Evolutionary conservation across 225 moss, liverwort and hornwort genomes (phyloP), one percentile per base, ranked within the genome.

Genomic region (Thuidium tamariscinum): DNA sequence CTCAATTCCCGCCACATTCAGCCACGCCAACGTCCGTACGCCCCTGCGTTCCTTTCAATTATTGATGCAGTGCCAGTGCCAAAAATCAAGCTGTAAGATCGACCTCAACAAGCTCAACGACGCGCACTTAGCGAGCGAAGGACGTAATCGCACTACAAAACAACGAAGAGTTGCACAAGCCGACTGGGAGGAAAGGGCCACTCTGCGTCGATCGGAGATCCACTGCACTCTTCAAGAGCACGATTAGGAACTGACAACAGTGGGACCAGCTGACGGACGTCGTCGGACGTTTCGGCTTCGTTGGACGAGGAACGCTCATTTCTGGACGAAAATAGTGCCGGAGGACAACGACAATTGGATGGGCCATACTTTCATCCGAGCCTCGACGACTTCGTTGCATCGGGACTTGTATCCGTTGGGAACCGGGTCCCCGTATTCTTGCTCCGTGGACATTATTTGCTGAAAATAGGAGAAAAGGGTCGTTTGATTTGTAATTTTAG

Each of bases 331-430:
- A 61, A 16, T 5, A 7, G 3, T 7, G 52, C 51, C 4, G 4
- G 20, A 29, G 59, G 29, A 62, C 80, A 39, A 61, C 59, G 49
- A 78, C 57, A 20, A 4, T 64, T 11, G 25, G 42, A 41, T 32
- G 66, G 49, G 74, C 54, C 37, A 2, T 10, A 26, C 20, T 7
- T 86, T 60, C 70, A 30, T 86, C 67, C 42, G 44, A 6, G 26
- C 1, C 16, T 13, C 25, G 16, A 67, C 51, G 55, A 39, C 67
- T 51, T 84, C 81, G 70, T 62, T 84, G 30, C 23, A 1, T 66
- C 4, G 19, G 10, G 68, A 29, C 34, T 59, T 75, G 89, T 87
- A 26, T 87, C 90, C 90, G 90, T 90, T 90, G 87, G 84, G 87
- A 87, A 54, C 42, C 32, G 61, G 30, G 66, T 73, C 74, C 80